These are phyloP conservation scores for Penicillium parvum DNA, from an alignment of 495 filamentous ascomycete genomes.

Conservation along the genomic window DNA sequence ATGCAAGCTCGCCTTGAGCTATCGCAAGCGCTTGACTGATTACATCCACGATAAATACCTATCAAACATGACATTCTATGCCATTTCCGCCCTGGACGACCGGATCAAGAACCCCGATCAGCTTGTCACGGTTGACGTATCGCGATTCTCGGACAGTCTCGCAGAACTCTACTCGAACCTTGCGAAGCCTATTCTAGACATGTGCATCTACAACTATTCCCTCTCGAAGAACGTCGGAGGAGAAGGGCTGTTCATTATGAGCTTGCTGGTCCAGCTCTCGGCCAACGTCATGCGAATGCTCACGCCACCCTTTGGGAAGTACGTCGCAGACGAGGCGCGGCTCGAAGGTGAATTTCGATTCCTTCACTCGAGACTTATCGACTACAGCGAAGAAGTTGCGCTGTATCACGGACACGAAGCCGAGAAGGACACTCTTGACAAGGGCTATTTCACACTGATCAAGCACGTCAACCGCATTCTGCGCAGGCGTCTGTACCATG, in stretches of 20 bases:
- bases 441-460: slow-evolving; percentile 97
- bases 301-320: slow-evolving; percentile 97
- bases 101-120: slow-evolving; percentile 99
- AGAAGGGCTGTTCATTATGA: slow-evolving; percentile 92
- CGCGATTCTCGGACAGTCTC: slow-evolving; percentile 91
- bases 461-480: slow-evolving; percentile 98
- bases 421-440: slow-evolving; percentile 95
- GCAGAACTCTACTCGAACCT: slow-evolving; percentile 95
- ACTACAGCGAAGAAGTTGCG: slow-evolving; percentile 92
- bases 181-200: slow-evolving; percentile 92
- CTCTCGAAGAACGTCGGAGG: slow-evolving; percentile 90
- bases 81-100: slow-evolving; percentile 90
- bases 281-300: slow-evolving; percentile 89
- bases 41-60: slow-evolving; percentile 93
- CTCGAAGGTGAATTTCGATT: slow-evolving; percentile 96
- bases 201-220: slow-evolving; percentile 93
- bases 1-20: slow-evolving; percentile 86
- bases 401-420: slow-evolving; percentile 90
- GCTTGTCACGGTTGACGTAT: slow-evolving; percentile 91
- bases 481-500: slow-evolving; percentile 83
- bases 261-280: slow-evolving; percentile 85
- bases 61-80: slow-evolving; percentile 95
- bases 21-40: slow-evolving; percentile 85
- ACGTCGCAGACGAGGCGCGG: slow-evolving; percentile 91
- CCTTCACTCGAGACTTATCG: slow-evolving; percentile 89